These are phyloP conservation scores for Myxozyma kluyveri DNA, from an alignment of 805 yeast genomes.

Conservation along the genomic window DNA sequence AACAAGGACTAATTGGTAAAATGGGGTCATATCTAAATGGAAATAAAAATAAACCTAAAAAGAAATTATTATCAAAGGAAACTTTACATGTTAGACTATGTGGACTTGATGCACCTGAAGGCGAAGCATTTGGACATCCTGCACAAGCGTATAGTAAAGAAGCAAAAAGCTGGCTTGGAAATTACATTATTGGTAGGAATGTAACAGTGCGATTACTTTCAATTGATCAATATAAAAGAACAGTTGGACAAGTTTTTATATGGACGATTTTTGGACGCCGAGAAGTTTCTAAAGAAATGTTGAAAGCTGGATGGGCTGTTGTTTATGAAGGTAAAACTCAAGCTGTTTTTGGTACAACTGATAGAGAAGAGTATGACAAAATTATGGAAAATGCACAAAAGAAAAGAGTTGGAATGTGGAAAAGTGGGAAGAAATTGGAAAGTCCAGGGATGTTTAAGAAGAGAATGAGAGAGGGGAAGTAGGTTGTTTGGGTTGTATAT, in stretches of 20 bases:
- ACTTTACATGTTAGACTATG: slow-evolving; percentile 81
- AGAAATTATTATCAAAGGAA: slow-evolving; percentile 47
- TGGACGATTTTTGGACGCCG: slow-evolving; percentile 64
- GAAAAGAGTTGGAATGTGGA: slow-evolving; percentile 23
- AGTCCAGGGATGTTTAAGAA: slow-evolving; percentile 21
- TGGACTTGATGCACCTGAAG: slow-evolving; percentile 96
- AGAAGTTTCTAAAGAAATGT: slow-evolving; percentile 87
- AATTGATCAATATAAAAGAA: slow-evolving; percentile 83
- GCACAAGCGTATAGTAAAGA: slow-evolving; percentile 87
- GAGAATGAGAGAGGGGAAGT: slow-evolving; percentile 6
- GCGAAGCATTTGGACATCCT: slow-evolving; percentile 90
- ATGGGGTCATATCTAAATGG: not conserved
- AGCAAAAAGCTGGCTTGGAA: slow-evolving; percentile 72
- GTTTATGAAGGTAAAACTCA: slow-evolving; percentile 81
- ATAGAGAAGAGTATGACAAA: slow-evolving; percentile 6
- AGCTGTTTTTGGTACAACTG: slow-evolving; percentile 63
- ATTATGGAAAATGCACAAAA: slow-evolving; percentile 10
- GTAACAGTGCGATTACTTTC: slow-evolving; percentile 76
- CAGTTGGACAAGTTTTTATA: slow-evolving; percentile 64
- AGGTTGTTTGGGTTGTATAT: too few relatives aligned
- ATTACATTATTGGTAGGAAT: slow-evolving; percentile 60
- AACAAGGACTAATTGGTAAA: not conserved
- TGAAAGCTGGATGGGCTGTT: slow-evolving; percentile 75
- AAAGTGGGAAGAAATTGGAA: slow-evolving; percentile 6
- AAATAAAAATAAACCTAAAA: too few relatives aligned